Evolutionary conservation across 352 stramenopile genomes (phyloP).

Genomic region (Globisporangium sylvaticum): DNA sequence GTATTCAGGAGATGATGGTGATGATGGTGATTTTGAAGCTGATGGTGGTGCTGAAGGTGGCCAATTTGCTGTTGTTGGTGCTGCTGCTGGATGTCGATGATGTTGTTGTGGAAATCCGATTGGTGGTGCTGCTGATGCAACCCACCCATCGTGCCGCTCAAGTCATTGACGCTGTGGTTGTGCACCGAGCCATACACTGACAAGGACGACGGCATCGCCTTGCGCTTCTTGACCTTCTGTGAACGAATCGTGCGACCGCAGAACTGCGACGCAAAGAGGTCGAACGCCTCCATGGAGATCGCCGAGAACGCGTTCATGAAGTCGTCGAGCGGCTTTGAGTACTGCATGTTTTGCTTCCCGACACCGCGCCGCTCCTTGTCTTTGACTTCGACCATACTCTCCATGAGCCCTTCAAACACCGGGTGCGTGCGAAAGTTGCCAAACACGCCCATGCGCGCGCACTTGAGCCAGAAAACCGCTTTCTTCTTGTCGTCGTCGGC

Average conservation of each 20-base stretch:
- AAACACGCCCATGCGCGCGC: slow-evolving; percentile 69
- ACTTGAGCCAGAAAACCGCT: slow-evolving; percentile 64
- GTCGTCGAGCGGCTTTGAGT: slow-evolving; percentile 59
- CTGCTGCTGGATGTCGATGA: slow-evolving; percentile 5
- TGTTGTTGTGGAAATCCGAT: slow-evolving; percentile 12
- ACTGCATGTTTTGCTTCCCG: slow-evolving; percentile 86
- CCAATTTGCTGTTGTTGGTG: neutral
- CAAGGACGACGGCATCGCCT: slow-evolving; percentile 5
- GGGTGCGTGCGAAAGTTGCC: slow-evolving; percentile 63
- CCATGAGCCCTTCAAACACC: slow-evolving; percentile 73
- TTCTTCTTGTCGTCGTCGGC: slow-evolving; percentile 30
- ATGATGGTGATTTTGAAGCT: slow-evolving; percentile 19
- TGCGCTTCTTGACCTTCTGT: slow-evolving; percentile 68
- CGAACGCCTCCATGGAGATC: slow-evolving; percentile 71
- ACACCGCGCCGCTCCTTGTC: slow-evolving; percentile 77
- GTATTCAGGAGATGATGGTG: slow-evolving; percentile 43
- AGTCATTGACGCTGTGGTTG: neutral
- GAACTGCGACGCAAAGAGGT: slow-evolving; percentile 72
- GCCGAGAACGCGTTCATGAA: slow-evolving; percentile 64
- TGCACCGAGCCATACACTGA: neutral
- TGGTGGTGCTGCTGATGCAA: slow-evolving; percentile 1
- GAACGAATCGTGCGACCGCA: slow-evolving; percentile 69
- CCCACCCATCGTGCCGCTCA: neutral
- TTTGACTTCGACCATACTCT: slow-evolving; percentile 81
- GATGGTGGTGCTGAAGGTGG: slow-evolving; percentile 8